A percentile compares a stretch with the other conserved stretches of the same genome.
Conservation (phyloP, 768 basidiomycete genomes). For the Rhodosporidiobolus sp. region DNA sequence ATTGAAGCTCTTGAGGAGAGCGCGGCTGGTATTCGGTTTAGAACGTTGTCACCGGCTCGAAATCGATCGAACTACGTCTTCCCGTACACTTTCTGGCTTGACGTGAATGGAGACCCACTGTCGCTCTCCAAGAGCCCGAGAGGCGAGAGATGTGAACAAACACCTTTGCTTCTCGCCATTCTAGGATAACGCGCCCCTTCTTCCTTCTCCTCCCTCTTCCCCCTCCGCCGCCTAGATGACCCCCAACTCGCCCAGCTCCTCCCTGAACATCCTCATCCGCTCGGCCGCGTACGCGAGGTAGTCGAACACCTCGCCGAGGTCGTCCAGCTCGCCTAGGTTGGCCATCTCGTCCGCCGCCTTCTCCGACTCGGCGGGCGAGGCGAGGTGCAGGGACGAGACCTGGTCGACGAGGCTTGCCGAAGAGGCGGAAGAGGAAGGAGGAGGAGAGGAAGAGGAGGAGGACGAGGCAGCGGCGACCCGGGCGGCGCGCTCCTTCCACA, state of each 20-base stretch:
- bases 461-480: background rate
- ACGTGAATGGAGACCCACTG: no score
- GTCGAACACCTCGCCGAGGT: conserved; percentile 71
- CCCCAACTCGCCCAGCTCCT: conserved; percentile 49
- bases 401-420: conserved; percentile 10
- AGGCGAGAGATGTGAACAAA: no score
- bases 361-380: background rate
- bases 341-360: conserved; percentile 52
- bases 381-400: conserved; percentile 16
- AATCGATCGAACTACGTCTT: no score
- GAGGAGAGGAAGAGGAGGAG: background rate
- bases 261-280: conserved; percentile 51
- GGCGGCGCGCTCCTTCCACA: conserved; percentile 37
- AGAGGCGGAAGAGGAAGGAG: background rate
- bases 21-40: no score
- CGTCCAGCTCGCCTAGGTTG: conserved; percentile 56
- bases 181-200: background rate
- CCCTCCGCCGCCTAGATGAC: conserved; percentile 19
- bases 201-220: background rate
- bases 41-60: no score
- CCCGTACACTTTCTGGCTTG: no score
- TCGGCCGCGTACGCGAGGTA: conserved; percentile 73
- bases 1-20: no score
- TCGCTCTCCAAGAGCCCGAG: no score
- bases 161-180: no score